Evolutionary conservation across 495 filamentous ascomycete species (phyloP).

Genomic region (Daldinia vernicosa): DNA sequence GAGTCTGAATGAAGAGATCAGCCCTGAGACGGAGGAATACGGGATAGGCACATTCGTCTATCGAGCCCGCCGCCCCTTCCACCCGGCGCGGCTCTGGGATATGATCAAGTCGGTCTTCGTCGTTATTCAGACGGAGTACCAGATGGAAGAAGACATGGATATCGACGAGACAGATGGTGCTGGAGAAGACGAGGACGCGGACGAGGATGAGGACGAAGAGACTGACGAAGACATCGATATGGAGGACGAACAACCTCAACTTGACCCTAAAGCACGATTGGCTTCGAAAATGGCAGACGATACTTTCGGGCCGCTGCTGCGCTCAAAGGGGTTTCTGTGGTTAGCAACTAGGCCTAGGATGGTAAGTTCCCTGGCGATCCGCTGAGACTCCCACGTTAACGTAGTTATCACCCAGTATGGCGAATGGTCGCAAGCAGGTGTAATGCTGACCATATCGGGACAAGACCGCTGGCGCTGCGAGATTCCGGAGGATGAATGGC

Average conservation of each 20-base stretch:
- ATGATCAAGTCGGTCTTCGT: slow-evolving; percentile 63
- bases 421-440: slow-evolving; percentile 69
- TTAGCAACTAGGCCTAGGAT: not conserved
- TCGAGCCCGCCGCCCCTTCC: slow-evolving; percentile 60
- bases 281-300: not conserved
- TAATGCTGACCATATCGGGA: slow-evolving; percentile 64
- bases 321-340: not conserved
- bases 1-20: slow-evolving; percentile 47
- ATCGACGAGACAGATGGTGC: not conserved
- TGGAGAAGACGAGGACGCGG: not conserved
- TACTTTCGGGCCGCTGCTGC: not conserved
- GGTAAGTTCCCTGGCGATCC: not conserved
- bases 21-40: slow-evolving; percentile 67
- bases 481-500: slow-evolving; percentile 55
- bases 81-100: slow-evolving; percentile 58
- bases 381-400: not conserved
- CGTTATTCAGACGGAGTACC: slow-evolving; percentile 56
- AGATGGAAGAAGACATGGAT: not conserved
- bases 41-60: slow-evolving; percentile 67
- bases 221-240: not conserved
- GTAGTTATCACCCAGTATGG: slow-evolving; percentile 47
- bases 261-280: not conserved
- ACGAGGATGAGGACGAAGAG: not conserved
- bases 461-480: slow-evolving; percentile 65
- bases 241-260: not conserved